A percentile compares a stretch with the other conserved stretches of the same genome.
Conservation (phyloP, 2,329 filamentous ascomycete genomes). For the Fusarium liriodendri region DNA sequence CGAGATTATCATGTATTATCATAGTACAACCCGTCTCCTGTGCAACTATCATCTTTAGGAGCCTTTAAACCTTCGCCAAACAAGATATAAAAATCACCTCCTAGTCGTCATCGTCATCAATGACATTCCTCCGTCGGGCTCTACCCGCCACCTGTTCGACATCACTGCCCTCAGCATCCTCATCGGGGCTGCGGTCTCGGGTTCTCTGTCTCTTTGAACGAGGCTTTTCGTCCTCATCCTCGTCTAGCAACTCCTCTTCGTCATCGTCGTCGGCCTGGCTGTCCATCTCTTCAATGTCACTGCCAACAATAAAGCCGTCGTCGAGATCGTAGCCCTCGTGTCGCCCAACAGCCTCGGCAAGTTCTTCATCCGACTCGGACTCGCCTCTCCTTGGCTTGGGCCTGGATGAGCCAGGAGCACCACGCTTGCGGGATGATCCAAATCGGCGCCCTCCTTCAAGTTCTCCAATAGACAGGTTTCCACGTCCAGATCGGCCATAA, state of each 20-base stretch:
- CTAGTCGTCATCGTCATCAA: slow-evolving; percentile 71
- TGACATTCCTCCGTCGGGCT: slow-evolving; percentile 65
- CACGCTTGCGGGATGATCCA: slow-evolving; percentile 64
- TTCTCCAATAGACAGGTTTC: slow-evolving; percentile 74
- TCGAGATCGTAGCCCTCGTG: slow-evolving; percentile 83
- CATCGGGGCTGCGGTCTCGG: slow-evolving; percentile 56
- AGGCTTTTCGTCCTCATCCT: slow-evolving; percentile 61
- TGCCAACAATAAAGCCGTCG: slow-evolving; percentile 81
- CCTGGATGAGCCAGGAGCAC: slow-evolving; percentile 60
- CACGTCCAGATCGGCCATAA: slow-evolving; percentile 60
- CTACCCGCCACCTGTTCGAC: slow-evolving; percentile 61
- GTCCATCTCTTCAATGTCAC: slow-evolving; percentile 76
- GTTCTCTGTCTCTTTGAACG: slow-evolving; percentile 63
- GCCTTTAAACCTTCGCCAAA: not conserved
- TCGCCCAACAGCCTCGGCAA: slow-evolving; percentile 68
- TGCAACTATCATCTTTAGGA: slow-evolving; percentile 4
- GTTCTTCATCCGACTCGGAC: slow-evolving; percentile 82
- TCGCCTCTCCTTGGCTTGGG: slow-evolving; percentile 68
- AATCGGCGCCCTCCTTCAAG: slow-evolving; percentile 71
- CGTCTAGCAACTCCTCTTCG: slow-evolving; percentile 63
- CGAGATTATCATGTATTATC: slow-evolving; percentile 13
- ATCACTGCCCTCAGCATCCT: slow-evolving; percentile 66
- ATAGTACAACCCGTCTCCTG: slow-evolving; percentile 24
- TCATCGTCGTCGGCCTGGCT: slow-evolving; percentile 74
- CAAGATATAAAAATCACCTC: slow-evolving; percentile 2